These are phyloP conservation scores for Alternaria panax DNA, from an alignment of 2,329 filamentous ascomycete genomes.

Conservation along the genomic window DNA sequence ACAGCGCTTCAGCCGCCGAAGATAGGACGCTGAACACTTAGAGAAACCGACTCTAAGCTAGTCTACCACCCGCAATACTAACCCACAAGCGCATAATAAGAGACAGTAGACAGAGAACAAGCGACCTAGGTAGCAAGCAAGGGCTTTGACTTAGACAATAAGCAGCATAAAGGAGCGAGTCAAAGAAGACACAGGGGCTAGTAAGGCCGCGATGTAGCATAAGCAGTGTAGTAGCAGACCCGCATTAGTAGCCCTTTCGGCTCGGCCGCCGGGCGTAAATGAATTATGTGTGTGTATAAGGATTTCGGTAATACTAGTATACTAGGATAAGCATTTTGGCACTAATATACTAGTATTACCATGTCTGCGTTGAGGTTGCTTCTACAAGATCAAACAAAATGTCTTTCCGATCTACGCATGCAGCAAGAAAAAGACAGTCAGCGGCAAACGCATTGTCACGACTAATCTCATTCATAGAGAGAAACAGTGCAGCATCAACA, in stretches of 20 bases:
- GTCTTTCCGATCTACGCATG: conserved; percentile 43
- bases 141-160: conserved; percentile 7
- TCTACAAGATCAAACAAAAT: conserved; percentile 28
- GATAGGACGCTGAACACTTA: conserved; percentile 17
- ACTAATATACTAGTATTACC: too few species aligned
- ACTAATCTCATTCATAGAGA: conserved; percentile 50
- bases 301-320: too few species aligned
- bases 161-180: conserved; percentile 1
- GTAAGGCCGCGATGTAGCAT: conserved; percentile 9
- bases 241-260: conserved; percentile 15
- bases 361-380: conserved; percentile 13
- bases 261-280: conserved; percentile 11
- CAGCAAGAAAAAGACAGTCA: conserved; percentile 51
- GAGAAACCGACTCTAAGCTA: conserved; percentile 10
- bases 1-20: conserved; percentile 9
- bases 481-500: conserved; percentile 51
- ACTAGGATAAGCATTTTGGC: too few species aligned
- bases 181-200: conserved; percentile 15
- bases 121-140: conserved; percentile 2
- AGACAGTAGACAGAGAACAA: conserved; percentile 8
- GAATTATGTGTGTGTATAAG: conserved; percentile 14
- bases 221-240: conserved; percentile 12
- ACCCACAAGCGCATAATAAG: conserved; percentile 7
- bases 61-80: conserved; percentile 13
- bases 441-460: conserved; percentile 41